Percentiles rank a stretch among this genome's conserved stretches.
phyloP scores from a whole-genome alignment of 768 basidiomycete species.

The Krasilnikovozyma curviuscula region DNA sequence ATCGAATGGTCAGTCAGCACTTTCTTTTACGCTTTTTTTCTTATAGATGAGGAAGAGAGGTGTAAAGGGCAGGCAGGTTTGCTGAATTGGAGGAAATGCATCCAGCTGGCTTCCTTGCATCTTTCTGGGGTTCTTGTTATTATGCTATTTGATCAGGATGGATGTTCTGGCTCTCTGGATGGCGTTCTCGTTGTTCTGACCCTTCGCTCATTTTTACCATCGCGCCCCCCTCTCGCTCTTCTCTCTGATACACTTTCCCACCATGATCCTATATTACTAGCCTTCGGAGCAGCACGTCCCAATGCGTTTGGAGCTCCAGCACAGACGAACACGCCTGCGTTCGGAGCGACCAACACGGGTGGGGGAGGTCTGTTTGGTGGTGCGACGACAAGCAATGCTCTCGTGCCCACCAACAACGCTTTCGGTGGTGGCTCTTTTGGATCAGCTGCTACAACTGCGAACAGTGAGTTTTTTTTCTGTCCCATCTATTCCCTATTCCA shows the following conservation, averaged over 20 bases:
- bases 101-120: neutral
- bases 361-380: constrained; percentile 1
- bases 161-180: neutral
- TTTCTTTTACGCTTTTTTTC: neutral
- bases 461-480: no score
- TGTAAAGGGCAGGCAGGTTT: constrained; percentile 9
- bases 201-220: neutral
- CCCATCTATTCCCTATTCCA: no score
- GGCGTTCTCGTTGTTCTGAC: constrained; percentile 6
- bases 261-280: neutral
- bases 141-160: neutral
- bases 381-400: neutral
- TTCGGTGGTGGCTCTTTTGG: no score
- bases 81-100: neutral
- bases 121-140: neutral
- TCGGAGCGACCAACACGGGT: neutral
- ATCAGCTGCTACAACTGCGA: no score
- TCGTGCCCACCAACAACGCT: neutral
- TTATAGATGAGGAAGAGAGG: no score
- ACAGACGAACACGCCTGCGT: neutral
- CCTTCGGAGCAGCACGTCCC: neutral
- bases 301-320: neutral
- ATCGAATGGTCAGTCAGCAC: neutral
- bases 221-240: constrained; percentile 6
- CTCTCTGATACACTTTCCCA: neutral